Evolutionary conservation across 768 basidiomycete species (phyloP).

Genomic region (Suillus fuscotomentosus): DNA sequence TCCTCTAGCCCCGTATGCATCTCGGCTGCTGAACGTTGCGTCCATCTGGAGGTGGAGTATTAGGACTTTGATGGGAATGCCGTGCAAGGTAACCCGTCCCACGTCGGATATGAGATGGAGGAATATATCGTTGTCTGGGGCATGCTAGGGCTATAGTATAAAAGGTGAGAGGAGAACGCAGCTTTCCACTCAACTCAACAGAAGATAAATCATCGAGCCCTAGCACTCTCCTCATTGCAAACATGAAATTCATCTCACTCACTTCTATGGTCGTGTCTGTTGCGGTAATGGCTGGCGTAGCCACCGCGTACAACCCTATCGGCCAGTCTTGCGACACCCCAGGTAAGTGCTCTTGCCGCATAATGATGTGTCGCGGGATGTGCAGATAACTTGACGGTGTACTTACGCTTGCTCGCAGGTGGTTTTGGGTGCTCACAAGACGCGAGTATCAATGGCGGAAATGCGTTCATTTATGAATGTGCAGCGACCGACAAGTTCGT

Average conservation of each 20-base stretch:
- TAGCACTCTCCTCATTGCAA: background rate
- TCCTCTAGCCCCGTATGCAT: background rate
- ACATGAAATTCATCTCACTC: background rate
- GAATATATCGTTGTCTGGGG: background rate
- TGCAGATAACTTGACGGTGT: background rate
- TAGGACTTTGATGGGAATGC: background rate
- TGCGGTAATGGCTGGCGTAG: background rate
- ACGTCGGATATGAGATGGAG: background rate
- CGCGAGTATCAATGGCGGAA: background rate
- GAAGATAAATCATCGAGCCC: background rate
- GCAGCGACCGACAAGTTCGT: background rate
- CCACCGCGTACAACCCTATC: background rate
- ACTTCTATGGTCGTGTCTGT: constrained; percentile 1
- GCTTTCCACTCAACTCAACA: background rate
- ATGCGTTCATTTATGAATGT: constrained; percentile 1
- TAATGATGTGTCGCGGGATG: background rate
- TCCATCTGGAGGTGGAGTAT: background rate
- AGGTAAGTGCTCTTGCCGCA: background rate
- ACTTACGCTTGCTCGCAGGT: background rate
- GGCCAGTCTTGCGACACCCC: constrained; percentile 1
- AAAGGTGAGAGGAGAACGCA: background rate
- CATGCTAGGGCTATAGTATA: background rate
- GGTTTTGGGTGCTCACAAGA: background rate
- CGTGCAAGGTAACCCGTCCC: background rate
- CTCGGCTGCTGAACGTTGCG: background rate